phyloP scores from a whole-genome alignment of 345 rosid genomes.

The Rhodomyrtus tomentosa region DNA sequence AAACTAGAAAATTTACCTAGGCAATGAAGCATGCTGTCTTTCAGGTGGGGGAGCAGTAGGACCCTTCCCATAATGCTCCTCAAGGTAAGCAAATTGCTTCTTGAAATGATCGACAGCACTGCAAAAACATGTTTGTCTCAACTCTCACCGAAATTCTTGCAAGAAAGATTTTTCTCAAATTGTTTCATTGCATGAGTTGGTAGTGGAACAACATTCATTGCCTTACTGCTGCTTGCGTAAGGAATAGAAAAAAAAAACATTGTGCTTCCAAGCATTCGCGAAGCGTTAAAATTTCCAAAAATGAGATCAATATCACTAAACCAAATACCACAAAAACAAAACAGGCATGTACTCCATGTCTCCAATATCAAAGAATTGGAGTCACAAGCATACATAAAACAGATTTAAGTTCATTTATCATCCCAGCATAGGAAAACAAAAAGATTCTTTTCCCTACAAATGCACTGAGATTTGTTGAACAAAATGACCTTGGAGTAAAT shows the following conservation, averaged over 20 bases:
- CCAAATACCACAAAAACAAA: neutral
- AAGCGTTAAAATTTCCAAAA: neutral
- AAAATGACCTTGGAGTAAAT: neutral
- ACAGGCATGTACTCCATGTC: neutral
- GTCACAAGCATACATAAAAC: neutral
- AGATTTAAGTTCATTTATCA: neutral
- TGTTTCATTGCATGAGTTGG: neutral
- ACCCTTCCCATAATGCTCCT: constrained; percentile 90
- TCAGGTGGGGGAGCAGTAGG: constrained; percentile 69
- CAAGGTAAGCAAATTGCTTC: constrained; percentile 93
- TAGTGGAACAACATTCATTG: neutral
- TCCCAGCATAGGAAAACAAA: neutral
- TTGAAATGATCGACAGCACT: constrained; percentile 98
- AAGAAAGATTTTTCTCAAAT: neutral
- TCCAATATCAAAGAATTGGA: neutral
- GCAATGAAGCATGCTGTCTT: constrained; percentile 95
- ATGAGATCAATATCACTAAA: neutral
- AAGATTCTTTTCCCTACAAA: neutral
- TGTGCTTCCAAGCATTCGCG: neutral
- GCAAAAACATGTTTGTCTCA: constrained; percentile 7
- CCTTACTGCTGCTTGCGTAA: neutral
- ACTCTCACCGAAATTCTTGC: neutral
- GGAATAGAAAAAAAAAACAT: neutral
- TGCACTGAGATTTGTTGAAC: neutral
- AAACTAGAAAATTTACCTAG: constrained; percentile 40